Percentiles rank a stretch among this genome's conserved stretches.
Evolutionary conservation across 2,329 filamentous ascomycete genomes (phyloP).

Genomic region (Alternaria atra): DNA sequence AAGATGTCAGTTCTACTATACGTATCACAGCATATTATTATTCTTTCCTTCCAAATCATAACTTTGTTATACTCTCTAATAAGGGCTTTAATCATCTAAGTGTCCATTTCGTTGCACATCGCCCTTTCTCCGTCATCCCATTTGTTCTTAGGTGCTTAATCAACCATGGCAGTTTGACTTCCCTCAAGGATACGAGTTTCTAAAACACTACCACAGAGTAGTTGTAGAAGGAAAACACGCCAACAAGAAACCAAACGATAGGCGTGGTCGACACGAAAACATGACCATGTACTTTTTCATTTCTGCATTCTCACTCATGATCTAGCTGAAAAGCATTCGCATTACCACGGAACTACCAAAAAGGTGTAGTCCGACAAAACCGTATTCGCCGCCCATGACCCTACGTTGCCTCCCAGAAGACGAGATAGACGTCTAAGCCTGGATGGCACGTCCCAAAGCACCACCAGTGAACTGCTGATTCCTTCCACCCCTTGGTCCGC

Average conservation of each 20-base stretch:
- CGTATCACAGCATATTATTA: too few relatives aligned
- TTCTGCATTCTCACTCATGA: conserved; percentile 7
- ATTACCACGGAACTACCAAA: conserved; percentile 12
- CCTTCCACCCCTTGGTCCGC: conserved; percentile 64
- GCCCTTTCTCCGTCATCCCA: too few relatives aligned
- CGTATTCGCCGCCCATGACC: conserved; percentile 8
- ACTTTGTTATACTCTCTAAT: too few relatives aligned
- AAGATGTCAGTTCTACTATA: too few relatives aligned
- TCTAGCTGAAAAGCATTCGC: conserved; percentile 9
- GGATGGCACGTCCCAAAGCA: conserved; percentile 70
- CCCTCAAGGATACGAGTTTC: not conserved
- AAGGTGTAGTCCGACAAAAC: conserved; percentile 9
- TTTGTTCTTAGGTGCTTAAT: not conserved
- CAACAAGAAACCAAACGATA: not conserved
- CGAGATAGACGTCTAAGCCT: conserved; percentile 49
- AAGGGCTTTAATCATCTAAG: too few relatives aligned
- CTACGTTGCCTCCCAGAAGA: conserved; percentile 5
- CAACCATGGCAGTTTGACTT: not conserved
- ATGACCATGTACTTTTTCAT: conserved; percentile 5
- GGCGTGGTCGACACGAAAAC: not conserved
- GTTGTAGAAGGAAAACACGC: not conserved
- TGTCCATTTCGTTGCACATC: too few relatives aligned
- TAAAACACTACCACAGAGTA: not conserved
- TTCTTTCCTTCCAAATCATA: too few relatives aligned
- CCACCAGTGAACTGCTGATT: conserved; percentile 85